Evolutionary conservation across 2,329 filamentous ascomycete genomes (phyloP).

Genomic region (Septoria petroselini): DNA sequence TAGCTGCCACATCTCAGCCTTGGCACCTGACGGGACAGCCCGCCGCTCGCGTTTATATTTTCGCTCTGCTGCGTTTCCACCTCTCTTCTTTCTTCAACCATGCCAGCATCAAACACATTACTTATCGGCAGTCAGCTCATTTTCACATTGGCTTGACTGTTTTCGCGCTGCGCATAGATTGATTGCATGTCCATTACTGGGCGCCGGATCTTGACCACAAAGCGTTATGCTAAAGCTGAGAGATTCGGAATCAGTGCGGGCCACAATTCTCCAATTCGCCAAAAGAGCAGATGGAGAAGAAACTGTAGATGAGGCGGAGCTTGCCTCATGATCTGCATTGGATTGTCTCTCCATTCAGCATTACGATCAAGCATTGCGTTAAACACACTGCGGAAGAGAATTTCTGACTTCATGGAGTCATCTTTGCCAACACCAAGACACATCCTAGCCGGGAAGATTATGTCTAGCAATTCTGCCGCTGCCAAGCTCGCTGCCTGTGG

Average conservation of each 20-base stretch:
- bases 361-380: too few relatives aligned
- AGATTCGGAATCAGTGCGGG: conserved; percentile 71
- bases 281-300: not conserved
- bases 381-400: too few relatives aligned
- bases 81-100: conserved; percentile 43
- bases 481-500: too few relatives aligned
- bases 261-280: conserved; percentile 47
- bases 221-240: conserved; percentile 61
- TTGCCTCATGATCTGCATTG: too few relatives aligned
- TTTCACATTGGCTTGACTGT: conserved; percentile 53
- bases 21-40: conserved; percentile 8
- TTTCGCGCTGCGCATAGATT: conserved; percentile 68
- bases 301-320: too few relatives aligned
- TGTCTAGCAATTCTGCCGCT: too few relatives aligned
- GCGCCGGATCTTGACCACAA: conserved; percentile 68
- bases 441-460: too few relatives aligned
- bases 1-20: conserved; percentile 15
- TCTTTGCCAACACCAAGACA: too few relatives aligned
- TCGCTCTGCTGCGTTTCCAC: conserved; percentile 30
- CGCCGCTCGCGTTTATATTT: conserved; percentile 3
- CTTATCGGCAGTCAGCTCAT: conserved; percentile 59
- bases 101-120: conserved; percentile 60
- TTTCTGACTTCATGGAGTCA: too few relatives aligned
- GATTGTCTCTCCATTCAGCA: too few relatives aligned
- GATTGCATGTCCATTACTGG: conserved; percentile 63